Evolutionary conservation across 2,329 filamentous ascomycete species (phyloP).

Genomic region (Colletotrichum phormii): DNA sequence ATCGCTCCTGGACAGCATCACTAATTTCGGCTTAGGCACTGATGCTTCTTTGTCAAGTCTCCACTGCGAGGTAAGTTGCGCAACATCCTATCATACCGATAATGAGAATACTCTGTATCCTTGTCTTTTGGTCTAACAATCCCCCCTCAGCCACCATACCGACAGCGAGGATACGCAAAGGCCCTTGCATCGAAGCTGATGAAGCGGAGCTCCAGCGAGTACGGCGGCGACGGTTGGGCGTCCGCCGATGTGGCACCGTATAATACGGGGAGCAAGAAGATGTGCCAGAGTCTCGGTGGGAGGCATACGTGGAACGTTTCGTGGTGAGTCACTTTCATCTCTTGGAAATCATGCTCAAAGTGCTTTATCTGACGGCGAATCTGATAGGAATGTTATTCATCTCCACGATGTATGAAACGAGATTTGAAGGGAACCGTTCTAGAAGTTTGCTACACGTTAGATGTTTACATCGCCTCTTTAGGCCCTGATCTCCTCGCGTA

Average conservation of each 20-base stretch:
- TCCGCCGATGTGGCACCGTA: slow-evolving; percentile 73
- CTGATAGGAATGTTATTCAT: background rate
- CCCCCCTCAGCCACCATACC: slow-evolving; percentile 58
- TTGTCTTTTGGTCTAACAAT: background rate
- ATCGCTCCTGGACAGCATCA: background rate
- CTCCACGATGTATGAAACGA: background rate
- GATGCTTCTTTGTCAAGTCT: slow-evolving; percentile 72
- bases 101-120: background rate
- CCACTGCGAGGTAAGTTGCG: slow-evolving; percentile 63
- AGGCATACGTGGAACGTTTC: slow-evolving; percentile 65
- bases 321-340: slow-evolving; percentile 60
- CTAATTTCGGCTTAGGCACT: slow-evolving; percentile 53
- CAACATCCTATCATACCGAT: background rate
- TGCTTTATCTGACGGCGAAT: background rate
- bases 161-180: slow-evolving; percentile 73
- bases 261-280: slow-evolving; percentile 70
- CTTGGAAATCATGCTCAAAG: no score
- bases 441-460: background rate
- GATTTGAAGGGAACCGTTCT: background rate
- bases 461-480: no score
- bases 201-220: slow-evolving; percentile 58
- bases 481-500: no score
- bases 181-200: slow-evolving; percentile 69
- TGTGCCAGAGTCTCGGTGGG: slow-evolving; percentile 72
- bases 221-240: slow-evolving; percentile 62